Base-by-base conservation (phyloP, 176 grass and related monocot species). In the Otatea glauca region DNA sequence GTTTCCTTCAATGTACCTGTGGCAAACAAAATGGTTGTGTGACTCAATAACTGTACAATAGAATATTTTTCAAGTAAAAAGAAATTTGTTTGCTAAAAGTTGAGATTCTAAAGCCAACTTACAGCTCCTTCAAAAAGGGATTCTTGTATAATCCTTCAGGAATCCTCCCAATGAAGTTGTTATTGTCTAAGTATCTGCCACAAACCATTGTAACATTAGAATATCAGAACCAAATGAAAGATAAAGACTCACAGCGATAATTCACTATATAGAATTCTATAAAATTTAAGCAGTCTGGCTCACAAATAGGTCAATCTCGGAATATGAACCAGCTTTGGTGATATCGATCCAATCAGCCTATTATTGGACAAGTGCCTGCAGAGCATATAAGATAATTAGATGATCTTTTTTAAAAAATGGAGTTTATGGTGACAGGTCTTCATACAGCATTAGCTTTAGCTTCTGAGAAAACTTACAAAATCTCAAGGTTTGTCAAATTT, bases 231-330 rank as follows among this genome's bases (percentile, higher is more conserved):
- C 24, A 56, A 10, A 72, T 25, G 73, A 39, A 83, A 13, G 1
- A 56, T 65, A 35, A 12, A 6, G 25, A 42, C 13, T 49, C 12
- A 32, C 8, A 24, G 4, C 20, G 12, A 37, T 75, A 42, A 27
- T 50, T 68, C 7, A 34, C 48, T 69, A 32, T 15, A 58, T 6
- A 8, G 14, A 70, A 63, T 9, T 32, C 15, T 13, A 13, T 9
- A 76, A 45, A 29, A 12, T 76, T 14, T 65, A 79, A 72, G 68
- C 23, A 73, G 55, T 3, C 23, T 78, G 56, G 80, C 95, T 94
- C 86, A 99, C 96, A 99, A 75, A 76, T 92, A 99, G 38, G 86
- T 94, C 80, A 99, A 81, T 92, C 96, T 99, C 48, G 84, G 93
- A 82, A 99, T 89, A 7, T 89, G 77, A 76, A 90, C 88, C 72